Evolutionary conservation across 2,329 filamentous ascomycete genomes (phyloP), one percentile per base, ranked within the genome.

Genomic region (Colletotrichum tropicicola): DNA sequence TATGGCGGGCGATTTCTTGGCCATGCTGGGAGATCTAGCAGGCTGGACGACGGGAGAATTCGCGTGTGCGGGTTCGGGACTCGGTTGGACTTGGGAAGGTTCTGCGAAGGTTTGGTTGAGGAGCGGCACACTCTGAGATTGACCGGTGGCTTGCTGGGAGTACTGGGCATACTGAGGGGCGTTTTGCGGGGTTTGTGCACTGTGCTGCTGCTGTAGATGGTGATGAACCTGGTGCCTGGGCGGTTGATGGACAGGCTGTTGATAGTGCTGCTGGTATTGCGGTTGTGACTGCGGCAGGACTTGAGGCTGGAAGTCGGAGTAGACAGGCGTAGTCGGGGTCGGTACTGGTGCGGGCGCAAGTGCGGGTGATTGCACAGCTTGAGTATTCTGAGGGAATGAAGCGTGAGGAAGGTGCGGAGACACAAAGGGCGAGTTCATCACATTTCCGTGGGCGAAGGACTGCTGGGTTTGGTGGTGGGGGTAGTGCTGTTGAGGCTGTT

Each of bases 11-110:
- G 80, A 82, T 53, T 74, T 77, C 63, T 79, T 82, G 2, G 77
- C 74, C 27, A 81, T 77, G 64, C 76, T 78, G 1, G 79, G 78
- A 3, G 79, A 82, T 30, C 56, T 52, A 6, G 49, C 62, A 10
- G 65, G 58, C 19, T 66, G 79, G 4, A 81, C 71, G 5, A 79
- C 78, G 2, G 80, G 80, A 5, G 80, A 82, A 48, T 80, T 80
- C 41, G 74, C 72, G 12, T 80, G 75, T 1, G 79, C 79, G 10
- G 78, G 76, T 19, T 75, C 77, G 17, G 77, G 79, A 56, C 77
- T 81, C 15, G 71, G 74, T 54, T 78, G 61, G 5, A 62, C 44
- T 21, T 44, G 55, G 3, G 51, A 52, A 12, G 65, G 41, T 32
- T 67, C 65, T 17, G 32, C 28, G n/a, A 64, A 59, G n/a, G 56